Percentiles rank a stretch among this genome's conserved stretches.
phyloP scores from a whole-genome alignment of 2,329 filamentous ascomycete genomes.

The Huntiella moniliformis region DNA sequence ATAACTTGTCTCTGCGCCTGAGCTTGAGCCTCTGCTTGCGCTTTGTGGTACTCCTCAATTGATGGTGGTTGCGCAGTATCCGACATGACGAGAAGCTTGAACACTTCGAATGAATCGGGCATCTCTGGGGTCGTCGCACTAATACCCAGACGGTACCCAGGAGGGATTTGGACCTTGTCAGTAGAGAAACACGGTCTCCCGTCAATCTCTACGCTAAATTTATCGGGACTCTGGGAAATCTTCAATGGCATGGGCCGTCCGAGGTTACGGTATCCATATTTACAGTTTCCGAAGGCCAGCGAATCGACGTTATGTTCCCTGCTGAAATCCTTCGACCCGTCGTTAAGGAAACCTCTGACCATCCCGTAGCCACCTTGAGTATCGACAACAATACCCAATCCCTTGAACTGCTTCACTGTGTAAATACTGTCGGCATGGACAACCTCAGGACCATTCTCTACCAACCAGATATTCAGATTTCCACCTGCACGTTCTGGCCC shows the following conservation, averaged over 20 bases:
- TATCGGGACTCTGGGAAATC: constrained; percentile 42
- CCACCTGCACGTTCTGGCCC: constrained; percentile 73
- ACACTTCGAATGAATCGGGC: constrained; percentile 86
- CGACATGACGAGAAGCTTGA: constrained; percentile 61
- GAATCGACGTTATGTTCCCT: constrained; percentile 59
- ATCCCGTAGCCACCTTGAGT: constrained; percentile 61
- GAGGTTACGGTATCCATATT: constrained; percentile 77
- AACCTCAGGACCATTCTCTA: constrained; percentile 43
- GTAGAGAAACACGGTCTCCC: constrained; percentile 68
- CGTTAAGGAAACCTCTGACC: constrained; percentile 84
- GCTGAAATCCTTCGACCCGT: constrained; percentile 65
- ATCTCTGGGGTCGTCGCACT: constrained; percentile 77
- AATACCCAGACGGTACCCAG: constrained; percentile 70
- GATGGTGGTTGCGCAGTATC: constrained; percentile 23
- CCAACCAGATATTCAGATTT: constrained; percentile 88
- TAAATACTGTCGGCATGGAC: constrained; percentile 65
- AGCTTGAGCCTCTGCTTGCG: constrained; percentile 16
- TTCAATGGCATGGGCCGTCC: constrained; percentile 67
- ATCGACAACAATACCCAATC: constrained; percentile 74
- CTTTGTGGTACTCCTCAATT: constrained; percentile 12
- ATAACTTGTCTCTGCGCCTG: constrained; percentile 15
- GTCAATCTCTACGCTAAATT: constrained; percentile 66
- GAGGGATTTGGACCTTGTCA: constrained; percentile 56
- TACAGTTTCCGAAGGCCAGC: constrained; percentile 83
- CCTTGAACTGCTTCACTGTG: constrained; percentile 69